Percentiles rank a stretch among this genome's conserved stretches.
Conservation (phyloP, 2,329 filamentous ascomycete species). For the Calonectria montana region DNA sequence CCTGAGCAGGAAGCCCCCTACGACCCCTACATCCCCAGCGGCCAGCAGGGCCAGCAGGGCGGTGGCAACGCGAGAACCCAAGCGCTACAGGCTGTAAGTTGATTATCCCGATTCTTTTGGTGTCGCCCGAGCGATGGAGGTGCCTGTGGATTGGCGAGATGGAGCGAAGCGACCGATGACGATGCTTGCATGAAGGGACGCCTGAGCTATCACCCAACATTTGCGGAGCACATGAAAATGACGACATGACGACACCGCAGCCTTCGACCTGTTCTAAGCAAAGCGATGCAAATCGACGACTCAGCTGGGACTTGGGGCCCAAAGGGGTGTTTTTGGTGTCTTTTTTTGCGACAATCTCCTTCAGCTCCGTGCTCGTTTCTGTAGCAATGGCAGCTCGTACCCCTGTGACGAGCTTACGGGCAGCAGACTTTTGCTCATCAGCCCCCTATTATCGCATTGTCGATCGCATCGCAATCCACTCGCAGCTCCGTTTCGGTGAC, state of each 20-base stretch:
- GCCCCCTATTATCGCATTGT: neutral
- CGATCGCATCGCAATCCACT: slow-evolving; percentile 5
- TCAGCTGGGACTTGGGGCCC: neutral
- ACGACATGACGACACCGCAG: neutral
- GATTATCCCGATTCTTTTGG: slow-evolving; percentile 21
- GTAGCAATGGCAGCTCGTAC: neutral
- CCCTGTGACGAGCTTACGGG: slow-evolving; percentile 1
- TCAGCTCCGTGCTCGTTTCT: neutral
- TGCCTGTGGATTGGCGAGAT: slow-evolving; percentile 32
- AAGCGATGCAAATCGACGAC: slow-evolving; percentile 1
- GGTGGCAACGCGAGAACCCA: slow-evolving; percentile 64
- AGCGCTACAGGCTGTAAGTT: slow-evolving; percentile 85
- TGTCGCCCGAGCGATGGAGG: slow-evolving; percentile 30
- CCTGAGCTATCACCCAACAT: slow-evolving; percentile 18
- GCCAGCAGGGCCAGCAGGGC: slow-evolving; percentile 61
- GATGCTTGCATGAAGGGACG: slow-evolving; percentile 25
- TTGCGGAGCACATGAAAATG: slow-evolving; percentile 11
- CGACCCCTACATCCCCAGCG: slow-evolving; percentile 88
- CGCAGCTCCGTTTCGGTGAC: neutral
- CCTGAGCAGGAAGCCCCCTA: slow-evolving; percentile 74
- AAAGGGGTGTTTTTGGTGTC: neutral
- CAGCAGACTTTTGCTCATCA: neutral
- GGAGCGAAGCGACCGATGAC: slow-evolving; percentile 17
- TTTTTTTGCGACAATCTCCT: slow-evolving; percentile 7
- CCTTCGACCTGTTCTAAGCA: neutral